Percentiles rank a stretch among this genome's conserved stretches.
Evolutionary conservation across 2,329 filamentous ascomycete species (phyloP).

Genomic region (Verticillium nubilum): DNA sequence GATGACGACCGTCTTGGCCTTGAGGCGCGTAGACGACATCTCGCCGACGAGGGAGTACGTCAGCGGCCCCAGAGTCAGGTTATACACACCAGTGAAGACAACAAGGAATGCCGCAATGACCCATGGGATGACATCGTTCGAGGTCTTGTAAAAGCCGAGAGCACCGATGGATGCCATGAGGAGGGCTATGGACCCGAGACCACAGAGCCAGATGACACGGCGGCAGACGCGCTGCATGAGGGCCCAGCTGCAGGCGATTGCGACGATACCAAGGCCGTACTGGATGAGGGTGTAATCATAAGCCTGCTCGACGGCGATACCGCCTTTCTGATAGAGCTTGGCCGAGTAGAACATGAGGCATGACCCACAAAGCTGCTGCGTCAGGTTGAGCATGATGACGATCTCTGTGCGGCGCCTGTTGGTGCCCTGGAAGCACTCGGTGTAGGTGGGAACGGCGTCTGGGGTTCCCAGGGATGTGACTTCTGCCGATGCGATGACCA

Average conservation of each 20-base stretch:
- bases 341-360: conserved; percentile 48
- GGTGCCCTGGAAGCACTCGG: conserved; percentile 25
- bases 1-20: conserved; percentile 15
- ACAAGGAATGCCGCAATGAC: conserved; percentile 30
- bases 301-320: conserved; percentile 30
- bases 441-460: conserved; percentile 19
- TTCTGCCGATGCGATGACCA: conserved; percentile 18
- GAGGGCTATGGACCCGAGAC: conserved; percentile 26
- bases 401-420: conserved; percentile 31
- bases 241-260: conserved; percentile 37
- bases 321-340: conserved; percentile 45
- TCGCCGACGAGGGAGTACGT: conserved; percentile 38
- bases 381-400: conserved; percentile 43
- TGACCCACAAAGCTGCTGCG: conserved; percentile 47
- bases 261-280: conserved; percentile 31
- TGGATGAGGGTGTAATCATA: conserved; percentile 41
- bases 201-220: conserved; percentile 34
- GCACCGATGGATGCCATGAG: conserved; percentile 30
- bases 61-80: conserved; percentile 33
- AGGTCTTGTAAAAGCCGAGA: conserved; percentile 17
- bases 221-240: conserved; percentile 33
- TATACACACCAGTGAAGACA: conserved; percentile 33
- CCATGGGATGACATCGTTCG: conserved; percentile 18
- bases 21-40: conserved; percentile 18
- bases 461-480: neutral